These are phyloP conservation scores for Kokia cookei DNA, from an alignment of 441 rosid genomes.

Conservation along the genomic window DNA sequence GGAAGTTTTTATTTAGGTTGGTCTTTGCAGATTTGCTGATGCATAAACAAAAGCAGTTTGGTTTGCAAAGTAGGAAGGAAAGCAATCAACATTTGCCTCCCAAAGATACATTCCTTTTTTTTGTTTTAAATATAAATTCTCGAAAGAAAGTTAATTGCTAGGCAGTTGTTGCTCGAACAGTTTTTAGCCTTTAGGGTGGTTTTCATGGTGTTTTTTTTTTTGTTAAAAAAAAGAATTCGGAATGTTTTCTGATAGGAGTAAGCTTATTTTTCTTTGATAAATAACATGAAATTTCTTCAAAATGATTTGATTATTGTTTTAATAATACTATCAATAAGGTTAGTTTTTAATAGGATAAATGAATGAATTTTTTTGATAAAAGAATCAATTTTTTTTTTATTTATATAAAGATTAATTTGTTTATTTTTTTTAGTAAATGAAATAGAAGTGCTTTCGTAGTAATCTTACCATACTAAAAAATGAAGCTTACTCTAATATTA, in stretches of 20 bases:
- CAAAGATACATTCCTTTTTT: neutral
- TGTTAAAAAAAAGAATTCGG: neutral
- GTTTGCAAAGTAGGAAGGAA: neutral
- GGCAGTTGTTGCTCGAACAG: slow-evolving; percentile 5
- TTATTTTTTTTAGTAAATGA: too few relatives aligned
- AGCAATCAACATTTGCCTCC: neutral
- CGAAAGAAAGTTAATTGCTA: neutral
- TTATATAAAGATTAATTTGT: too few relatives aligned
- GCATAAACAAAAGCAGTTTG: slow-evolving; percentile 15
- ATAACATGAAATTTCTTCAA: neutral
- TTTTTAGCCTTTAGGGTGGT: too few relatives aligned
- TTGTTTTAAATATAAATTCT: neutral
- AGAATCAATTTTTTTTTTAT: too few relatives aligned
- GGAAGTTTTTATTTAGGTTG: neutral
- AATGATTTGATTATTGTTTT: neutral
- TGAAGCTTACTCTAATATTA: too few relatives aligned
- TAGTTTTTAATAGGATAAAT: too few relatives aligned
- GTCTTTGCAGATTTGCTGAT: slow-evolving; percentile 38
- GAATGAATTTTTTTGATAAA: too few relatives aligned
- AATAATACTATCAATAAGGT: too few relatives aligned
- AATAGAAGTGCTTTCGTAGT: too few relatives aligned
- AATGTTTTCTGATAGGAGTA: neutral
- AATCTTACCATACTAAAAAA: too few relatives aligned
- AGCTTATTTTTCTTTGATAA: neutral
- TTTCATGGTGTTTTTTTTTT: neutral